A percentile compares a stretch with the other conserved stretches of the same genome.
phyloP scores from a whole-genome alignment of 2,329 filamentous ascomycete genomes.

The Lachnellula willkommii region DNA sequence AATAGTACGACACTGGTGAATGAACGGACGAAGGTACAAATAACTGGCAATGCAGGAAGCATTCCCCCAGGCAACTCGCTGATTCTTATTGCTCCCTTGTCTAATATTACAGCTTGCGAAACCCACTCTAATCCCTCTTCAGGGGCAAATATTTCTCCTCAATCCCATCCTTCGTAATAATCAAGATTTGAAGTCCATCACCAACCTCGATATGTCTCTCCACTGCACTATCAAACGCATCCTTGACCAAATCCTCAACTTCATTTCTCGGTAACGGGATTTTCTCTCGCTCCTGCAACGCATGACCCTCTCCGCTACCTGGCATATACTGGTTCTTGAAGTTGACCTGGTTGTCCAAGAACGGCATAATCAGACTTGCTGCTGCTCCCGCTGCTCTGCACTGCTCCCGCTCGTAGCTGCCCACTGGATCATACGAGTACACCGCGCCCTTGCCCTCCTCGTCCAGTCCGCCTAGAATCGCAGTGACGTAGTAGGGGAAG shows the following conservation, averaged over 20 bases:
- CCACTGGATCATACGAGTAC: conserved; percentile 96
- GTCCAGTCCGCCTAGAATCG: conserved; percentile 88
- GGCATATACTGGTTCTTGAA: conserved; percentile 98
- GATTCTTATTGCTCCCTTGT: conserved; percentile 4
- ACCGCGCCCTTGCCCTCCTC: conserved; percentile 91
- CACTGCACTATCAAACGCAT: conserved; percentile 96
- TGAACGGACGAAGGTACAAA: background rate
- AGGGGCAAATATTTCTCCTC: conserved; percentile 77
- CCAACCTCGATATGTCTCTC: conserved; percentile 99
- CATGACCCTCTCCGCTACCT: conserved; percentile 77
- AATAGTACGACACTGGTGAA: background rate
- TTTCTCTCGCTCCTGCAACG: conserved; percentile 64
- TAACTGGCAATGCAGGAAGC: background rate
- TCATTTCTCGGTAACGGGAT: conserved; percentile 65
- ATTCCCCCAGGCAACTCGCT: background rate
- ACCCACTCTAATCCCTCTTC: conserved; percentile 71
- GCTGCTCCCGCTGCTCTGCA: conserved; percentile 91
- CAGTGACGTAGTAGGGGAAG: conserved; percentile 97
- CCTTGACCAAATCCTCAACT: conserved; percentile 84
- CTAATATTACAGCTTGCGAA: conserved; percentile 17
- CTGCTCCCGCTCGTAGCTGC: conserved; percentile 95
- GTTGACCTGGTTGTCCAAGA: conserved; percentile 99
- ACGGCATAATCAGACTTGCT: conserved; percentile 94
- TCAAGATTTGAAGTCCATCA: conserved; percentile 91
- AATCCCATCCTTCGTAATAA: conserved; percentile 83